A percentile compares a stretch with the other conserved stretches of the same genome.
phyloP scores from a whole-genome alignment of 2,329 filamentous ascomycete genomes.

The Ophiostoma populinum region DNA sequence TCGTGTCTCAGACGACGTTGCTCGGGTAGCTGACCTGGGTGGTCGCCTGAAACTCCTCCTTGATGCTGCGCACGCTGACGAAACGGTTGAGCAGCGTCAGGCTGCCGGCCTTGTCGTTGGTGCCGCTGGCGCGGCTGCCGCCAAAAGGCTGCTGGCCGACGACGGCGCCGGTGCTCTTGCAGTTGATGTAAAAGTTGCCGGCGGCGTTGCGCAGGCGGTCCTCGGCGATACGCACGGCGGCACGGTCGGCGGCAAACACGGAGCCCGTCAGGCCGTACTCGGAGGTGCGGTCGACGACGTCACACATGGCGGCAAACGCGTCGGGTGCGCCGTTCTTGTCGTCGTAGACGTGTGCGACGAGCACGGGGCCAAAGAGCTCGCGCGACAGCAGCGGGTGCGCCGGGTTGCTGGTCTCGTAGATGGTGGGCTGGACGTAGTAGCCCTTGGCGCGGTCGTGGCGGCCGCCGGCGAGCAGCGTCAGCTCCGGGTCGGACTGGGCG shows the following conservation, averaged over 20 bases:
- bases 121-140: conserved; percentile 32
- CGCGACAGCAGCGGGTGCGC: conserved; percentile 26
- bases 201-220: conserved; percentile 33
- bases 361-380: conserved; percentile 32
- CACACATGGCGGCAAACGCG: conserved; percentile 32
- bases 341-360: conserved; percentile 29
- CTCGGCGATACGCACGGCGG: conserved; percentile 31
- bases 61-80: conserved; percentile 32
- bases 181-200: conserved; percentile 41
- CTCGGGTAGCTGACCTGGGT: conserved; percentile 51
- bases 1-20: conserved; percentile 48
- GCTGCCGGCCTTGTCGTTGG: conserved; percentile 39
- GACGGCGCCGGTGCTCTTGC: conserved; percentile 37
- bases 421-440: conserved; percentile 29
- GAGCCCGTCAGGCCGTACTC: conserved; percentile 44
- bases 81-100: conserved; percentile 31
- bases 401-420: conserved; percentile 25
- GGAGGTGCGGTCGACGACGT: conserved; percentile 50
- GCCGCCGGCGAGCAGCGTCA: conserved; percentile 28
- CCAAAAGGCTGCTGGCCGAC: conserved; percentile 40
- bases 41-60: conserved; percentile 55
- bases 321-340: conserved; percentile 24
- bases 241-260: conserved; percentile 30
- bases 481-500: conserved; percentile 23
- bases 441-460: conserved; percentile 23